Evolutionary conservation across 768 basidiomycete species (phyloP), one percentile per base, ranked within the genome.

Genomic region (Auriscalpium vulgare): DNA sequence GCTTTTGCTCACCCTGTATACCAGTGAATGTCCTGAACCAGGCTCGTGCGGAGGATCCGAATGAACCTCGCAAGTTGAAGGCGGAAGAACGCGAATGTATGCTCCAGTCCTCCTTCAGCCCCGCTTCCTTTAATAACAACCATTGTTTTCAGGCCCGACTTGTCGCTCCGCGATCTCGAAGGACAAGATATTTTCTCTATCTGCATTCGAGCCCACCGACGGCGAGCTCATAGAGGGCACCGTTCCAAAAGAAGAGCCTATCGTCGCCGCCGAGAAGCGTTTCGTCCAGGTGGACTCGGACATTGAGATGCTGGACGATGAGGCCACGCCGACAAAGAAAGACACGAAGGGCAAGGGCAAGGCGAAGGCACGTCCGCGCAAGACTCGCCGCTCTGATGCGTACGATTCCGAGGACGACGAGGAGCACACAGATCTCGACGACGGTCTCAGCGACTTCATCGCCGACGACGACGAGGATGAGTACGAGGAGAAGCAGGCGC

Each of bases 191-290:
- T 91, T 86, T 69, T 60, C 69, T 4, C 78, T 80, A 8, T 64
- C 64, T 1, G 84, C 82, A 0, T 89, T 91, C 65, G 79, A 85
- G 59, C 82, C 85, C 5, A 72, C 77, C 7, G 77, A 81, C 21
- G 50, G 14, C 5, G 50, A 51, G 34, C 54, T 23, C 19, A 56
- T 23, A 29, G 45, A 34, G 23, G 37, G 50, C 10, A 43, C 37
- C 16, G 50, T 19, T 11, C 7, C 19, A 1, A 14, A 51, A 17
- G 68, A 68, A 16, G 77, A 80, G n/a, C 67, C 77, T 40, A 4
- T 7, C 21, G 48, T 29, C 43, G 51, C 50, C 21, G 37, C 37
- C 4, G 62, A 63, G 8, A 56, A 47, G 37, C 63, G 64, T n/a
- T 57, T 61, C 38, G 54, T 63, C 19, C 69, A 68, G 6, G 61